phyloP scores from a whole-genome alignment of 805 yeast genomes.

The Ogataea degrootiae region DNA sequence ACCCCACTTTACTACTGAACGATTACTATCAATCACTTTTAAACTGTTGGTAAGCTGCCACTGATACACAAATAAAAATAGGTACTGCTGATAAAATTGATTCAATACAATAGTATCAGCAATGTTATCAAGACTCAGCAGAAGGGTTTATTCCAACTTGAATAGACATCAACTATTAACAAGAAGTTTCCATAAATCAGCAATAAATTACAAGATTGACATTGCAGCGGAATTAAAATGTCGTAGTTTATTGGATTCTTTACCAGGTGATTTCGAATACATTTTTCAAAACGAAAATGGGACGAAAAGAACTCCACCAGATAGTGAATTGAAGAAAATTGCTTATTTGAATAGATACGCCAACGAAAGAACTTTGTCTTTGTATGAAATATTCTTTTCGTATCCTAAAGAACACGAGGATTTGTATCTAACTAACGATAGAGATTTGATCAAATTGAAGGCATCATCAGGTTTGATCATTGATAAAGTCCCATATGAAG shows the following conservation, averaged over 20 bases:
- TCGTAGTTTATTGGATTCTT: constrained; percentile 52
- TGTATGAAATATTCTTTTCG: constrained; percentile 36
- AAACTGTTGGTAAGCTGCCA: too few relatives aligned
- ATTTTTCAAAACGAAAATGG: constrained; percentile 76
- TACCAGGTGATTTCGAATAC: constrained; percentile 56
- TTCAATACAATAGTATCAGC: too few relatives aligned
- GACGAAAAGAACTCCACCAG: constrained; percentile 62
- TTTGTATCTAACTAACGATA: constrained; percentile 56
- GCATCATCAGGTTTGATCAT: constrained; percentile 60
- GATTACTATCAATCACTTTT: too few relatives aligned
- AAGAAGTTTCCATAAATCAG: constrained; percentile 11
- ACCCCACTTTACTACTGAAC: too few relatives aligned
- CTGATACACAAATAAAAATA: too few relatives aligned
- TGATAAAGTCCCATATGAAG: constrained; percentile 82
- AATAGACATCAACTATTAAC: not conserved
- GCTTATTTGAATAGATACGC: constrained; percentile 66
- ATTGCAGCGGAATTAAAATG: constrained; percentile 55
- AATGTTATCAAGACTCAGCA: not conserved
- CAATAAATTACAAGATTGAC: constrained; percentile 29
- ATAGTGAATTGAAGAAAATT: constrained; percentile 64
- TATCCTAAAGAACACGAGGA: constrained; percentile 49
- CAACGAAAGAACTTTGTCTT: constrained; percentile 49
- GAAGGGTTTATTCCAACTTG: not conserved
- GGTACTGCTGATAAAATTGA: too few relatives aligned
- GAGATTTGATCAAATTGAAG: constrained; percentile 53